These are phyloP conservation scores for Diaporthe vaccinii DNA, from an alignment of 2,329 filamentous ascomycete species.

Conservation along the genomic window DNA sequence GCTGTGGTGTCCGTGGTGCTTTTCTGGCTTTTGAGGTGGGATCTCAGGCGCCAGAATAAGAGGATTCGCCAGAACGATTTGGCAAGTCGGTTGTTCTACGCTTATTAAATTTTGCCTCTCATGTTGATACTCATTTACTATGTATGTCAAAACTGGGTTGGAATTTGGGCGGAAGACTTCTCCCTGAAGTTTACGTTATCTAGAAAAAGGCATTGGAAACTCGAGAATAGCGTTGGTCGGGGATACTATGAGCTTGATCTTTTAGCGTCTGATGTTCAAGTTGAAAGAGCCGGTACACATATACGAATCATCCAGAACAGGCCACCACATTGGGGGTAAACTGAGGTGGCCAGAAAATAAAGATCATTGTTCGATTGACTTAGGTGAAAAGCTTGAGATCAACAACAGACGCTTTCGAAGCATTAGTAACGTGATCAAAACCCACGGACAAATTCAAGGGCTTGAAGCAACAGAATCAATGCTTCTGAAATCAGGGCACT, in stretches of 20 bases:
- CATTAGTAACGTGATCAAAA: too few species aligned
- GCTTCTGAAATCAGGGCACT: background rate
- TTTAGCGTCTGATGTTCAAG: background rate
- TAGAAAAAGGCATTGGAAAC: too few species aligned
- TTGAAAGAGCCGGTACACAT: background rate
- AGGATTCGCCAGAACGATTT: background rate
- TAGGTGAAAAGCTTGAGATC: background rate
- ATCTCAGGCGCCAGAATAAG: constrained; percentile 4
- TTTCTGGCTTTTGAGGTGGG: constrained; percentile 15
- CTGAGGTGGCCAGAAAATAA: background rate
- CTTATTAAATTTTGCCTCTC: background rate
- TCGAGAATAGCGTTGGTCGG: background rate
- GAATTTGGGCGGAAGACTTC: too few species aligned
- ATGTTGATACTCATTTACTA: background rate
- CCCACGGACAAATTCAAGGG: background rate
- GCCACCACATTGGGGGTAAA: background rate
- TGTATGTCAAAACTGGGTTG: background rate
- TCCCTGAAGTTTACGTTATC: background rate
- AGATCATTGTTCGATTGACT: background rate
- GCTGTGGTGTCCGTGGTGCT: background rate
- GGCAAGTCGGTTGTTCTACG: background rate
- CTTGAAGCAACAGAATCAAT: background rate
- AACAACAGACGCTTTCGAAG: background rate
- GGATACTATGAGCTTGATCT: background rate
- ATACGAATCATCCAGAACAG: background rate